A percentile compares a stretch with the other conserved stretches of the same genome.
phyloP scores from a whole-genome alignment of 1,284 basidiomycete genomes.

The Puccinia brachypodii region DNA sequence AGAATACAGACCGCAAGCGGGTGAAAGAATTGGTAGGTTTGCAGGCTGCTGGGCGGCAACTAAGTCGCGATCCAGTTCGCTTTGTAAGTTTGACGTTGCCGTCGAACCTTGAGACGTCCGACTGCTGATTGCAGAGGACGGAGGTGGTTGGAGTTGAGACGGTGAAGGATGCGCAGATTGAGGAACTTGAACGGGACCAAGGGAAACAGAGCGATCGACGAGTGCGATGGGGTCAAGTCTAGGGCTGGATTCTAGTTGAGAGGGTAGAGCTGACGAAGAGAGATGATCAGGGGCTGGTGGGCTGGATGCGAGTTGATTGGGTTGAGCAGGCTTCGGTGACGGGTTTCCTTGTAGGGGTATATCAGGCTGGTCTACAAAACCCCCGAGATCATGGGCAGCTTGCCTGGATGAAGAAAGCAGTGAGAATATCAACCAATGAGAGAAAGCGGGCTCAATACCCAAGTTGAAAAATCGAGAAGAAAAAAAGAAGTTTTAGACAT shows the following conservation, averaged over 20 bases:
- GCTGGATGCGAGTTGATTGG: neutral
- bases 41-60: neutral
- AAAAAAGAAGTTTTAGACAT: neutral
- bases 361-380: constrained; percentile 48
- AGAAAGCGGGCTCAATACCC: neutral
- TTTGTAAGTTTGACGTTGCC: constrained; percentile 36
- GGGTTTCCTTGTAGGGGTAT: constrained; percentile 38
- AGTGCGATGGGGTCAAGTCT: constrained; percentile 32
- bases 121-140: constrained; percentile 17
- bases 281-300: neutral
- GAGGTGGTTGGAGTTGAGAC: constrained; percentile 3
- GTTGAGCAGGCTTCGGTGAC: neutral
- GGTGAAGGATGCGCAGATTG: neutral
- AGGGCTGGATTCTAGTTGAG: constrained; percentile 27
- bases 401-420: constrained; percentile 15
- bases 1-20: constrained; percentile 19
- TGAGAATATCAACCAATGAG: neutral
- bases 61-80: constrained; percentile 44
- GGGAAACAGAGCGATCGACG: constrained; percentile 32
- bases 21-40: neutral
- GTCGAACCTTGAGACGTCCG: constrained; percentile 12
- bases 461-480: neutral
- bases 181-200: constrained; percentile 1
- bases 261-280: neutral
- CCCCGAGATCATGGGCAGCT: constrained; percentile 45